Percentiles rank a stretch among this genome's conserved stretches.
Evolutionary conservation across 345 rosid genomes (phyloP).

Genomic region (Lagerstroemia speciosa): DNA sequence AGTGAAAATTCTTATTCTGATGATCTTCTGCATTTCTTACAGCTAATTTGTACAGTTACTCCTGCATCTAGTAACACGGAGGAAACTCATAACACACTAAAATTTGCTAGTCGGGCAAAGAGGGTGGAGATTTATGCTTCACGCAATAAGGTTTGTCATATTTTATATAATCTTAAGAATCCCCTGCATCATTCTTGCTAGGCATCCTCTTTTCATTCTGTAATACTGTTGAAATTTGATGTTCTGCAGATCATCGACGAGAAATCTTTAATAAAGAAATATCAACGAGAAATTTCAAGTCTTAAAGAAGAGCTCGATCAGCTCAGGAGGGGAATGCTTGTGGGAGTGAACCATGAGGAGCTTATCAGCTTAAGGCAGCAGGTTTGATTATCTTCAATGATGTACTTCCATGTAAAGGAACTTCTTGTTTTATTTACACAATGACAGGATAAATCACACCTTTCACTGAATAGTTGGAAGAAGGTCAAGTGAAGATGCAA

Average conservation of each 20-base stretch:
- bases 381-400: slow-evolving; percentile 32
- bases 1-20: background rate
- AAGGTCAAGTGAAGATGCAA: slow-evolving; percentile 99
- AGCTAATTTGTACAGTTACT: slow-evolving; percentile 98
- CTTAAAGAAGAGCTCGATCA: slow-evolving; percentile 95
- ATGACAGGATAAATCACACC: background rate
- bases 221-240: slow-evolving; percentile 13
- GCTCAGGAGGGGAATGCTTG: slow-evolving; percentile 68
- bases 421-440: background rate
- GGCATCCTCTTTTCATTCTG: background rate
- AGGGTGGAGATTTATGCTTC: slow-evolving; percentile 92
- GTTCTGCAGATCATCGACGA: slow-evolving; percentile 86
- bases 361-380: slow-evolving; percentile 75
- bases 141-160: slow-evolving; percentile 71
- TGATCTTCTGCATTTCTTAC: slow-evolving; percentile 11
- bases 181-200: slow-evolving; percentile 1
- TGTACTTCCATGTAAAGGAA: background rate
- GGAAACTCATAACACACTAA: slow-evolving; percentile 98
- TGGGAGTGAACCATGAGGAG: slow-evolving; percentile 93
- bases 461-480: slow-evolving; percentile 60
- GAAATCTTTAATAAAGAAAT: slow-evolving; percentile 92
- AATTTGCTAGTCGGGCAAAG: slow-evolving; percentile 98
- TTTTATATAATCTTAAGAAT: slow-evolving; percentile 5
- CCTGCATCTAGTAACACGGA: slow-evolving; percentile 97
- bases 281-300: slow-evolving; percentile 84